Evolutionary conservation across 805 yeast genomes (phyloP).

Genomic region (Saccharomycopsis sp.): DNA sequence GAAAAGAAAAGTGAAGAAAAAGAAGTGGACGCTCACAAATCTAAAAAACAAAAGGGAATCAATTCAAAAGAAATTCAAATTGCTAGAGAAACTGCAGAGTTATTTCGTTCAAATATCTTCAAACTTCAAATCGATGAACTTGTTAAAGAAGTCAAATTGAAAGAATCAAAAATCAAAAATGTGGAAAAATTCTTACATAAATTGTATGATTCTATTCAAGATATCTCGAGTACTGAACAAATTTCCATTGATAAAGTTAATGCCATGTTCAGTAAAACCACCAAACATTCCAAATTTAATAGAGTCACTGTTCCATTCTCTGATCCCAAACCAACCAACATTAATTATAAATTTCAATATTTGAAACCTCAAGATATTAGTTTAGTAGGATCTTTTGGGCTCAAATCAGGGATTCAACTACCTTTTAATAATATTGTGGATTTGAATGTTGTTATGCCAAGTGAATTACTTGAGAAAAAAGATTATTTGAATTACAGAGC

Average conservation of each 20-base stretch:
- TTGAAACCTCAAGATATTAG: constrained; percentile 63
- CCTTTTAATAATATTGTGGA: constrained; percentile 62
- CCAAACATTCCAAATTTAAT: constrained; percentile 24
- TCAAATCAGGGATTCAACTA: constrained; percentile 66
- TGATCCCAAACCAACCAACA: constrained; percentile 69
- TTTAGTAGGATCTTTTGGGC: constrained; percentile 81
- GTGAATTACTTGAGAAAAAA: constrained; percentile 62
- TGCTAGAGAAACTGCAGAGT: constrained; percentile 88
- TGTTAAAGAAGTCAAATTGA: constrained; percentile 66
- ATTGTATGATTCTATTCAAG: constrained; percentile 56
- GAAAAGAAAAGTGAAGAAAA: too few species aligned
- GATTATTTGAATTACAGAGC: constrained; percentile 88
- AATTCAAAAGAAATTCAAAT: constrained; percentile 71
- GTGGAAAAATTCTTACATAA: constrained; percentile 71
- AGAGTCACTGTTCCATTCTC: constrained; percentile 71
- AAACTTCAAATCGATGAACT: constrained; percentile 91
- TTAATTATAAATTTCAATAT: constrained; percentile 64
- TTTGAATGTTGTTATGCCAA: constrained; percentile 76
- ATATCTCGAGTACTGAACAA: constrained; percentile 46
- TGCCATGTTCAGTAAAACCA: constrained; percentile 29
- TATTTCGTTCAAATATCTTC: constrained; percentile 91
- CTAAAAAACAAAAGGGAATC: constrained; percentile 1
- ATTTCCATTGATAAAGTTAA: constrained; percentile 52
- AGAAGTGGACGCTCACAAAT: too few species aligned
- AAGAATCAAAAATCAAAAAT: constrained; percentile 49